Evolutionary conservation across 352 stramenopile species (phyloP).

Genomic region (Phytophthora foliorum): DNA sequence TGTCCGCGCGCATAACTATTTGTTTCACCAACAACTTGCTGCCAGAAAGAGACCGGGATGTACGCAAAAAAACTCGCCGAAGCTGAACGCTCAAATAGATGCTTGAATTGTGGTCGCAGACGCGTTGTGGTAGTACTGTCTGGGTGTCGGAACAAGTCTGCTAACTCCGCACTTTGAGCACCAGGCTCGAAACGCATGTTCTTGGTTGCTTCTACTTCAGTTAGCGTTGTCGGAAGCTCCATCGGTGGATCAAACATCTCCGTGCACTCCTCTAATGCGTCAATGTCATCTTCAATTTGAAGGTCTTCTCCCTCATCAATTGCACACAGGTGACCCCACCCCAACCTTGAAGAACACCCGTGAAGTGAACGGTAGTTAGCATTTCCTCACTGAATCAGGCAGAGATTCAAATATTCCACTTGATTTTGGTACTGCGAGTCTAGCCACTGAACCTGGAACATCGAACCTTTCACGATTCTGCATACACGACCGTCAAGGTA

Average conservation of each 20-base stretch:
- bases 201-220: slow-evolving; percentile 4
- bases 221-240: slow-evolving; percentile 8
- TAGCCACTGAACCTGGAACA: slow-evolving; percentile 23
- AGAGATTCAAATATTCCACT: slow-evolving; percentile 4
- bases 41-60: slow-evolving; percentile 35
- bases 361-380: slow-evolving; percentile 13
- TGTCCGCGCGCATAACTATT: slow-evolving; percentile 21
- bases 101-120: slow-evolving; percentile 13
- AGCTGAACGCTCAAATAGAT: slow-evolving; percentile 37
- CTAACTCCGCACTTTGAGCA: neutral
- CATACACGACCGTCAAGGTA: slow-evolving; percentile 3
- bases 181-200: slow-evolving; percentile 12
- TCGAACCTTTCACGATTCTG: neutral
- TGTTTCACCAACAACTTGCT: slow-evolving; percentile 35
- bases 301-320: slow-evolving; percentile 6
- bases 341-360: slow-evolving; percentile 3
- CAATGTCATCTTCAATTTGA: neutral
- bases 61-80: slow-evolving; percentile 38
- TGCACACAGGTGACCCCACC: slow-evolving; percentile 2
- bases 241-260: neutral
- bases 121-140: slow-evolving; percentile 3
- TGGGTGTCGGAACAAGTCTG: neutral
- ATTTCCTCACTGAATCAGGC: slow-evolving; percentile 3
- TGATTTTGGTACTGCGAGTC: slow-evolving; percentile 17
- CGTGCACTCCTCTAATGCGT: slow-evolving; percentile 12